Evolutionary conservation across 257 asterid species (phyloP).

Genomic region (Fraxinus quadrangulata): DNA sequence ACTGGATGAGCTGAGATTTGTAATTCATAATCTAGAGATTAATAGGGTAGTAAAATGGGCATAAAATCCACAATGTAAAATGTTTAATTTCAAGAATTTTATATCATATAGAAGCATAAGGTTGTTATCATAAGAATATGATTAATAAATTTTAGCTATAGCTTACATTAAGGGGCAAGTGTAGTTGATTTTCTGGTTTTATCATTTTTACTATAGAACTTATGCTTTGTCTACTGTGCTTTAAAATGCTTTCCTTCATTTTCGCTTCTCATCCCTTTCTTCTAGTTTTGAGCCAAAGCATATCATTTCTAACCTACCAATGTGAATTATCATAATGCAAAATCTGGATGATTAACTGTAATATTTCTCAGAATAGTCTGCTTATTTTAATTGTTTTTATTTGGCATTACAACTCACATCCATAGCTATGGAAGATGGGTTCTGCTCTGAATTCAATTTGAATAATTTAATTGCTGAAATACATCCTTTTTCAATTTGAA

Average conservation of each 20-base stretch:
- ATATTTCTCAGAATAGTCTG: not conserved
- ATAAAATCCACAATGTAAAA: not conserved
- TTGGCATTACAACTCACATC: not conserved
- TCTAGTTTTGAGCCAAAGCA: not conserved
- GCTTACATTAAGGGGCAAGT: not conserved
- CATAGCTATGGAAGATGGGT: not conserved
- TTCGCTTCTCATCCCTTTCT: not conserved
- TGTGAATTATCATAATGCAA: not conserved
- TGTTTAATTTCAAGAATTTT: not conserved
- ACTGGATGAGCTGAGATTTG: not conserved
- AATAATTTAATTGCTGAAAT: not conserved
- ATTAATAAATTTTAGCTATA: not conserved
- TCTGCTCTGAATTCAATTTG: not conserved
- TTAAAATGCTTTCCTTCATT: not conserved
- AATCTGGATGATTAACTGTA: not conserved
- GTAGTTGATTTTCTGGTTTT: not conserved
- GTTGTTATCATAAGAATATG: not conserved
- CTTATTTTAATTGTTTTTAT: not conserved
- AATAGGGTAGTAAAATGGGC: not conserved
- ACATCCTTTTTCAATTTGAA: not conserved
- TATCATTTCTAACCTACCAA: not conserved
- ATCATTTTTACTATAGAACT: not conserved
- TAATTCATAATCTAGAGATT: not conserved
- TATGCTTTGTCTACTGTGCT: not conserved
- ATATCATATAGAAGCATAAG: not conserved